Evolutionary conservation across 1,284 basidiomycete species (phyloP).

Genomic region (Moesziomyces sp.): DNA sequence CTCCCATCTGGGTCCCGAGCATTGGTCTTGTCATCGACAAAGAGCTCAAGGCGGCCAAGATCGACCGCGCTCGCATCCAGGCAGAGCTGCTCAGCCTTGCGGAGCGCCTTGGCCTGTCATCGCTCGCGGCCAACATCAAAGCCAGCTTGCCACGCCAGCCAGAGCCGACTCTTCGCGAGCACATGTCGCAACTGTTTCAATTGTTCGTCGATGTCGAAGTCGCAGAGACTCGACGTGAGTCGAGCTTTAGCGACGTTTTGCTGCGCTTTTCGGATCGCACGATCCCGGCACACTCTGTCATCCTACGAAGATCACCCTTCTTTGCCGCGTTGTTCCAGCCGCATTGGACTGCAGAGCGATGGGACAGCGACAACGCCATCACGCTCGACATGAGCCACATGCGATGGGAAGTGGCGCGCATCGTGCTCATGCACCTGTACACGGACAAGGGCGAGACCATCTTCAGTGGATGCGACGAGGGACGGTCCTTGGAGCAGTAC

Average conservation of each 20-base stretch:
- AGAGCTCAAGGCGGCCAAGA: conserved; percentile 72
- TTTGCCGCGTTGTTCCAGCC: conserved; percentile 86
- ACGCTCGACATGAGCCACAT: conserved; percentile 80
- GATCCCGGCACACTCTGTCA: conserved; percentile 77
- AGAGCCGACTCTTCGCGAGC: conserved; percentile 70
- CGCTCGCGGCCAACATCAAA: conserved; percentile 69
- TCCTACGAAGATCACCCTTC: conserved; percentile 85
- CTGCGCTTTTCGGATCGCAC: conserved; percentile 78
- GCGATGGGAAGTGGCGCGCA: conserved; percentile 79
- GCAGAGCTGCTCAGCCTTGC: conserved; percentile 73
- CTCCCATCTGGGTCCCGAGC: conserved; percentile 86
- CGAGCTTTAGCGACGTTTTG: conserved; percentile 76
- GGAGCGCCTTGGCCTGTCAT: conserved; percentile 71
- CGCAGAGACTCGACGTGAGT: neutral
- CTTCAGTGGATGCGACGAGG: conserved; percentile 72
- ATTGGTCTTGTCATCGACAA: conserved; percentile 72
- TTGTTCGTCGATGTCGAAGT: conserved; percentile 32
- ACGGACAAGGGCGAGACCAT: conserved; percentile 77
- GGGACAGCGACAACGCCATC: conserved; percentile 73
- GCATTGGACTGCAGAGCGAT: conserved; percentile 80
- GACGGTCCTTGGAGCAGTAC: conserved; percentile 77
- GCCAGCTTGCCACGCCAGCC: conserved; percentile 68
- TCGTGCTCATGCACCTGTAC: conserved; percentile 83
- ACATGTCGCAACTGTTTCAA: conserved; percentile 72
- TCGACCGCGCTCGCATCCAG: conserved; percentile 75